These are phyloP conservation scores for Alisma plantagoaquatica DNA, from an alignment of 106 monocot genomes.

Conservation along the genomic window DNA sequence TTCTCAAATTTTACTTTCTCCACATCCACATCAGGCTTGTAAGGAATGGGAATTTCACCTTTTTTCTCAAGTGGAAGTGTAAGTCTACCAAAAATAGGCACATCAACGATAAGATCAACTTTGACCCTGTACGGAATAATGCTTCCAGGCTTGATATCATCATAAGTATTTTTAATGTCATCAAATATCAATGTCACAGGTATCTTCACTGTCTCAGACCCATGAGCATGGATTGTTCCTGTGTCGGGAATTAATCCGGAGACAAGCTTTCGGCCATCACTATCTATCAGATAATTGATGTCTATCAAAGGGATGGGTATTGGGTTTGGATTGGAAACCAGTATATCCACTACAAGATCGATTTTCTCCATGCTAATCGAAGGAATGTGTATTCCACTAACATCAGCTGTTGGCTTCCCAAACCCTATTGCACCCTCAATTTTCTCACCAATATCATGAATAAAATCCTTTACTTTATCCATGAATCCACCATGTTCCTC, in stretches of 20 bases:
- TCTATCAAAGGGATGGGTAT: conserved; percentile 76
- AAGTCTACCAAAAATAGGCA: conserved; percentile 53
- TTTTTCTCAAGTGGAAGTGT: conserved; percentile 61
- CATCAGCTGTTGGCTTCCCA: conserved; percentile 82
- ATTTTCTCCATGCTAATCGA: conserved; percentile 52
- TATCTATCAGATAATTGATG: conserved; percentile 67
- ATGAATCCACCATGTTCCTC: conserved; percentile 53
- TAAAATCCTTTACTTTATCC: conserved; percentile 78
- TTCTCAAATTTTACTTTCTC: conserved; percentile 48
- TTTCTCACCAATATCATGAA: conserved; percentile 88
- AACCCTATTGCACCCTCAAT: conserved; percentile 76
- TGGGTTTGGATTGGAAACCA: conserved; percentile 70
- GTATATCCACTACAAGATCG: conserved; percentile 63
- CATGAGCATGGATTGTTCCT: conserved; percentile 81
- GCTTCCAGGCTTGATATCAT: conserved; percentile 71
- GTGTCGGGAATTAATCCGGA: conserved; percentile 85
- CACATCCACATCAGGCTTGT: conserved; percentile 71
- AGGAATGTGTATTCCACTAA: conserved; percentile 52
- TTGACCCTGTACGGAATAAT: conserved; percentile 62
- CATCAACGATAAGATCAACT: conserved; percentile 54
- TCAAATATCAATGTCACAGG: conserved; percentile 58
- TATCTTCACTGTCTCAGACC: conserved; percentile 72
- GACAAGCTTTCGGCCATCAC: conserved; percentile 70
- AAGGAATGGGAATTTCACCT: conserved; percentile 73
- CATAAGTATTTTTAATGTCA: conserved; percentile 60